Base-by-base conservation (phyloP, 139 green algal species). In the Chlorella sp. region DNA sequence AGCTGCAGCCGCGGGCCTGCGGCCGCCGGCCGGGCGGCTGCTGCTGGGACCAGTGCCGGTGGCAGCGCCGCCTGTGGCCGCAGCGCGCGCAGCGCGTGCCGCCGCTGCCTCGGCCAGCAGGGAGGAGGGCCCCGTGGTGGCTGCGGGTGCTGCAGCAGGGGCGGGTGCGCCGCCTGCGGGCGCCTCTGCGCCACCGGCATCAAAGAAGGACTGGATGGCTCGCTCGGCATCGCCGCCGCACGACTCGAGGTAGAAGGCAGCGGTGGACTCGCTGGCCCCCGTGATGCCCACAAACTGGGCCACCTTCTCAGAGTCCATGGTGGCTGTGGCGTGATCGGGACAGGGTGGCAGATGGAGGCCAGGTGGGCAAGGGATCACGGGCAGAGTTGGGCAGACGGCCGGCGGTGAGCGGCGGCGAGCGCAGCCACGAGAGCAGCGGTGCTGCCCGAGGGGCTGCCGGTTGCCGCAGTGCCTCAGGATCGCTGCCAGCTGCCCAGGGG, bases 241-340 rank as follows among this genome's bases (percentile, higher is more conserved):
- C 23, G 80, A 62, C 25, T 90, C 79, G 30, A 93, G 68, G 41
- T 84, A 84, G 20, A 71, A 73, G 38, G 44, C 21, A 3, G 90
- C 90, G 4, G 75, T 83, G 6, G 75, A 67, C 26, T 69, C 73
- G 17, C 32, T 74, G 26, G 87, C 87, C 1, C 74, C 71, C 20
- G 90, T 93, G 34, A 93, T 87, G n/a, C 30, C 38, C 30, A 91
- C 41, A 69, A 93, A 93, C 80, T 92, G 80, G 6, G 64, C 67
- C 81, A 91, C 76, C 47, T 44, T 67, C 20, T 90, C 86, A 68
- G 89, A 69, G 34, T 34, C 57, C 82, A 86, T 86, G 81, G 51
- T 39, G 32, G 23, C 20, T 2, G 7, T 69, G 4, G 36, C 67
- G 28, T 55, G 28, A 30, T 38, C 18, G 44, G 9, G 44, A 9